phyloP scores from a whole-genome alignment of 116 monocot genomes.

The Trichopus zeylanicus region DNA sequence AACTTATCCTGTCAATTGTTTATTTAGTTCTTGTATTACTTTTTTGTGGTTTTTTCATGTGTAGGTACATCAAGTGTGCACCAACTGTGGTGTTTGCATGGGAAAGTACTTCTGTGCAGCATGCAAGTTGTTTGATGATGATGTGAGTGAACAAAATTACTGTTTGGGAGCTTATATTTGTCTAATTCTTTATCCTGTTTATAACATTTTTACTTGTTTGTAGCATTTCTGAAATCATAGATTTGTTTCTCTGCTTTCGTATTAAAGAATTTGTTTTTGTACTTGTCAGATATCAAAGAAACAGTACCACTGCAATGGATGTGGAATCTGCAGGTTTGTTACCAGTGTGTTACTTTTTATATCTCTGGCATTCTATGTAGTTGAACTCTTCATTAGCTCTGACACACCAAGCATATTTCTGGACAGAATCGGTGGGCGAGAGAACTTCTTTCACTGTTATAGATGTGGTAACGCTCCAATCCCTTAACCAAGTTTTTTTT shows the following conservation, averaged over 20 bases:
- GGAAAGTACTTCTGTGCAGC: constrained; percentile 44
- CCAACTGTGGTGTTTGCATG: constrained; percentile 64
- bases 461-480: constrained; percentile 39
- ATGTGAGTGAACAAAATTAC: constrained; percentile 33
- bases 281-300: constrained; percentile 37
- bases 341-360: neutral
- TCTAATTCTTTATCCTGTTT: neutral
- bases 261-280: neutral
- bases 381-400: neutral
- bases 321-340: constrained; percentile 60
- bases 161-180: neutral
- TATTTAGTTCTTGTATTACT: neutral
- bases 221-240: neutral
- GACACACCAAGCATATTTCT: neutral
- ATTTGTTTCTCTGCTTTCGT: neutral
- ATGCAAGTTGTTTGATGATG: constrained; percentile 68
- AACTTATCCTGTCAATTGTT: neutral
- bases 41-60: neutral
- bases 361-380: neutral
- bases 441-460: constrained; percentile 59
- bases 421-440: constrained; percentile 51
- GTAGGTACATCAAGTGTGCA: constrained; percentile 50
- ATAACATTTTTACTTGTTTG: neutral
- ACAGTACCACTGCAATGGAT: constrained; percentile 65
- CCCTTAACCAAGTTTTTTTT: too few relatives aligned